phyloP scores from a whole-genome alignment of 2,329 filamentous ascomycete species.

The Clarireedia monteithiana region DNA sequence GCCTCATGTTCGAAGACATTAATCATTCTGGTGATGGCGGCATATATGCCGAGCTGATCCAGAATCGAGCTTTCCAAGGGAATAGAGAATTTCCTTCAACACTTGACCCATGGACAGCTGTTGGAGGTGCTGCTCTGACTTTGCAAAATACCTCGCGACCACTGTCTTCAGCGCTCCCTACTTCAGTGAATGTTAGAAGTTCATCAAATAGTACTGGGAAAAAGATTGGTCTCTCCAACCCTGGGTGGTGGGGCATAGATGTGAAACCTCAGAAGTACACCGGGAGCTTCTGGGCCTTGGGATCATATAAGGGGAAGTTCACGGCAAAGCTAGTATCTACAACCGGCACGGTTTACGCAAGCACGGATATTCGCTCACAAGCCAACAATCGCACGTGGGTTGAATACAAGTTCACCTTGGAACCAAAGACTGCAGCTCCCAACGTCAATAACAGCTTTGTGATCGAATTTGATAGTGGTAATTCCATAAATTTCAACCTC shows the following conservation, averaged over 20 bases:
- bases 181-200: slow-evolving; percentile 19
- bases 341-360: slow-evolving; percentile 16
- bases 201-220: slow-evolving; percentile 18
- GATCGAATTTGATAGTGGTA: slow-evolving; percentile 40
- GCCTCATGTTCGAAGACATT: slow-evolving; percentile 29
- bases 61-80: slow-evolving; percentile 62
- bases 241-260: slow-evolving; percentile 49
- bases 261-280: slow-evolving; percentile 23
- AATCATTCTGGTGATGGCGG: slow-evolving; percentile 27
- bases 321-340: slow-evolving; percentile 13
- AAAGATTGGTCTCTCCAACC: slow-evolving; percentile 41
- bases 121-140: slow-evolving; percentile 17
- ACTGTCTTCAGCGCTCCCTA: slow-evolving; percentile 22
- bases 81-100: slow-evolving; percentile 38
- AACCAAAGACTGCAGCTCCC: slow-evolving; percentile 13
- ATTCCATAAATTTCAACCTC: slow-evolving; percentile 45
- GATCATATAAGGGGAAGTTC: slow-evolving; percentile 7
- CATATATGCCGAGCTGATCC: slow-evolving; percentile 59
- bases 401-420: slow-evolving; percentile 5
- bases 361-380: slow-evolving; percentile 13
- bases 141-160: slow-evolving; percentile 28
- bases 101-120: slow-evolving; percentile 31
- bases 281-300: slow-evolving; percentile 23
- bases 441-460: slow-evolving; percentile 46
- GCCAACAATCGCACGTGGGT: slow-evolving; percentile 16